These are phyloP conservation scores for Metschnikowia lochheadii DNA, from an alignment of 805 yeast genomes.

Conservation along the genomic window DNA sequence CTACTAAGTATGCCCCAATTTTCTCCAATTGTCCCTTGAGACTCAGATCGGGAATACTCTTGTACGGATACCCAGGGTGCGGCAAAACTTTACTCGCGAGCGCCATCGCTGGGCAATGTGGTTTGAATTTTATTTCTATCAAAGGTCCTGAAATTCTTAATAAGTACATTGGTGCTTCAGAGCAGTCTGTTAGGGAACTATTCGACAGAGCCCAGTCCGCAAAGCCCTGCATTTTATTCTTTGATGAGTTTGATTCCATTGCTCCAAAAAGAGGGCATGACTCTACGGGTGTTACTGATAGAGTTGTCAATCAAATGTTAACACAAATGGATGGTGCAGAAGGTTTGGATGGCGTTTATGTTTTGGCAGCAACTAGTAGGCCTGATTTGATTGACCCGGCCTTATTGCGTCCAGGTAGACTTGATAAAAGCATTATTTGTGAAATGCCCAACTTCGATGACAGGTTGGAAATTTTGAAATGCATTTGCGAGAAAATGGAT, in stretches of 20 bases:
- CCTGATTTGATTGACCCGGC: constrained; percentile 97
- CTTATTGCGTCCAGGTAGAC: constrained; percentile 88
- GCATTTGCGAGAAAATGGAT: constrained; percentile 59
- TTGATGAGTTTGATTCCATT: constrained; percentile 94
- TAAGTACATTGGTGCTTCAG: constrained; percentile 96
- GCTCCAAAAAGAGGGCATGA: constrained; percentile 98
- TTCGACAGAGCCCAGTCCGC: constrained; percentile 95
- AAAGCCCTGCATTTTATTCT: constrained; percentile 86
- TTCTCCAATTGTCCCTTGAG: constrained; percentile 84
- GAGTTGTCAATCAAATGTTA: constrained; percentile 94
- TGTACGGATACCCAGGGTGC: constrained; percentile 97
- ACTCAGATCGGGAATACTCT: constrained; percentile 80
- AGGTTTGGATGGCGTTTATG: constrained; percentile 94
- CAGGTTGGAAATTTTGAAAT: constrained; percentile 64
- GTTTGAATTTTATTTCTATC: constrained; percentile 85
- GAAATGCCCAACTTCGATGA: constrained; percentile 75
- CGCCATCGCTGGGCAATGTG: constrained; percentile 92
- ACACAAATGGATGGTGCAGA: constrained; percentile 99
- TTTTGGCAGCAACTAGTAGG: constrained; percentile 91
- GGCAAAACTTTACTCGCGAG: constrained; percentile 92
- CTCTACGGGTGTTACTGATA: constrained; percentile 94
- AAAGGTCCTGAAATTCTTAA: constrained; percentile 95
- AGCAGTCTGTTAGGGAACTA: constrained; percentile 87
- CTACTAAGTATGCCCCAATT: constrained; percentile 93
- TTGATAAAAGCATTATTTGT: constrained; percentile 88